These are phyloP conservation scores for Dactylonectria estremocensis DNA, from an alignment of 2,329 filamentous ascomycete genomes.

Conservation along the genomic window DNA sequence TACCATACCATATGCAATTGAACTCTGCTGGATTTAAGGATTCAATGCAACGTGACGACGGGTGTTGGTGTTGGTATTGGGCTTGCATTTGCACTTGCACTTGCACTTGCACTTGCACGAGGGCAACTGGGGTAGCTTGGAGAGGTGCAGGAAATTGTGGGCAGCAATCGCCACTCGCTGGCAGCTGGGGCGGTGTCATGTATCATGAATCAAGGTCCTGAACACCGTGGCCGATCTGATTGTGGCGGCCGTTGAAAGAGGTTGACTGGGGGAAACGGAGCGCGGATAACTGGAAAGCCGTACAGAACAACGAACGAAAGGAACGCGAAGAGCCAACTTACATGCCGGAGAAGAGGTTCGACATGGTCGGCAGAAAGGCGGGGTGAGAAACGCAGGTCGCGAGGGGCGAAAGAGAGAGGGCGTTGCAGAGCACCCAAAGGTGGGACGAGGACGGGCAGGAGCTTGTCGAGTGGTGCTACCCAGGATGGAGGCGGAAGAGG, in stretches of 20 bases:
- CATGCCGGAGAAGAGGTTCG: constrained; percentile 75
- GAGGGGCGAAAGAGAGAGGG: constrained; percentile 33
- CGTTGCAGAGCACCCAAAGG: constrained; percentile 17
- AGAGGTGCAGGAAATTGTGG: constrained; percentile 1
- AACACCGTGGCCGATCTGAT: background rate
- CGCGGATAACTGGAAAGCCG: background rate
- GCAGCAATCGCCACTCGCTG: constrained; percentile 16
- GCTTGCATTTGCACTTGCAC: constrained; percentile 11
- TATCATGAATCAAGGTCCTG: constrained; percentile 5
- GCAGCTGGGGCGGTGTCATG: constrained; percentile 19
- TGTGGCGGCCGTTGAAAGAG: constrained; percentile 2
- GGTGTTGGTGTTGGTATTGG: constrained; percentile 10
- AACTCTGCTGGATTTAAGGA: background rate
- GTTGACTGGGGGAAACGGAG: background rate
- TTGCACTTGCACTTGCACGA: background rate
- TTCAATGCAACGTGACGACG: constrained; percentile 24
- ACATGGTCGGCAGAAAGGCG: constrained; percentile 61
- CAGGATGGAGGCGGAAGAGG: constrained; percentile 3
- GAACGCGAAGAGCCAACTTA: constrained; percentile 59
- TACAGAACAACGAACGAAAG: constrained; percentile 12
- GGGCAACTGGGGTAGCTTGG: background rate
- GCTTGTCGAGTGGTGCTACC: constrained; percentile 2
- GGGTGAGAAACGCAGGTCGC: constrained; percentile 39
- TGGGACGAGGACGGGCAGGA: constrained; percentile 12
- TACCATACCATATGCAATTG: constrained; percentile 6